Evolutionary conservation across 2,329 filamentous ascomycete genomes (phyloP), one percentile per base, ranked within the genome.

Genomic region (Beauveria pseudobassiana): DNA sequence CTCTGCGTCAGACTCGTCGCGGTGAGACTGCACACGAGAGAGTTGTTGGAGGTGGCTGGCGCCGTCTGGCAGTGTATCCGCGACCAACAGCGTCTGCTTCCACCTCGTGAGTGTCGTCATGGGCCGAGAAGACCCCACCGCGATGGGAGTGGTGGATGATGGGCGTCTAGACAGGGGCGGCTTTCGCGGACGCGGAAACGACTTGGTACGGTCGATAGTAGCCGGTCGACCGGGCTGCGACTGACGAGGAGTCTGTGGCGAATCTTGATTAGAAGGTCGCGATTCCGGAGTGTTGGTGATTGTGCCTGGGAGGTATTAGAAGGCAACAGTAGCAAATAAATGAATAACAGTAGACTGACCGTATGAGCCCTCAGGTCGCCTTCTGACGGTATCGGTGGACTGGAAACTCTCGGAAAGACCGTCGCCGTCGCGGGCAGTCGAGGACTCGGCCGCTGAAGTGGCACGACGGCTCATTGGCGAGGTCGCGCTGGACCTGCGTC

Each of bases 111-210:
- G 87, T 80, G 70, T 91, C 92, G 72, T 98, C 93, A 71, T 98
- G 93, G 53, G 91, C 91, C 0, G 93, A 97, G 76, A 96, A 98
- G 63, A 93, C 82, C 64, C 90, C 89, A 34, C 93, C 90, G 59
- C 91, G 88, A 71, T 93, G 86, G 3, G 92, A 46, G 86, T 86
- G 62, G 84, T 90, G 26, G 91, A 91, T 1, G 91, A 93, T 62
- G 87, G 81, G 64, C 91, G 87, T 67, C 91, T 87, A 62, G 83
- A 74, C 74, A 93, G 84, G 12, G 83, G 76, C 20, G 91, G 91
- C 72, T 93, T 96, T 72, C 85, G 87, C 16, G 86, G 80, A 65
- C 82, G 80, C 26, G 74, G 67, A 34, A 71, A 72, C 51, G 76
- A 75, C 67, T 80, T 79, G 64, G 78, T 76, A 66, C 81, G 77